Percentiles rank a stretch among this genome's conserved stretches.
phyloP scores from a whole-genome alignment of 1,139 yeast genomes.

The Kodamaea fungicola region DNA sequence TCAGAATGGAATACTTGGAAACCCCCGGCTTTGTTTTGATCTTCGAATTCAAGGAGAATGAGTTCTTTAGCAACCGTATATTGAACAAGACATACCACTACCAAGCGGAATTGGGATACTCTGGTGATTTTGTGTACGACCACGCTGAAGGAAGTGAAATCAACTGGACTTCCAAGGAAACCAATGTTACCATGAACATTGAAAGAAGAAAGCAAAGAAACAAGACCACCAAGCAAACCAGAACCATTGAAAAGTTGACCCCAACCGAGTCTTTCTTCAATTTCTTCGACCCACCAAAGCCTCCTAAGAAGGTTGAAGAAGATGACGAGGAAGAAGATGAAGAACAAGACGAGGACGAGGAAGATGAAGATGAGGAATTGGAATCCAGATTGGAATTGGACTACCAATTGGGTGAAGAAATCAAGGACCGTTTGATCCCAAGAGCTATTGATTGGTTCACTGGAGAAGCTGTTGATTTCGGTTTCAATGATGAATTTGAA shows the following conservation, averaged over 20 bases:
- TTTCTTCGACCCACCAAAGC: slow-evolving; percentile 91
- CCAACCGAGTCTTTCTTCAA: slow-evolving; percentile 93
- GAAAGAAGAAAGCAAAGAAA: slow-evolving; percentile 98
- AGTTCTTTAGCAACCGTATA: slow-evolving; percentile 67
- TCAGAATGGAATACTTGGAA: slow-evolving; percentile 77
- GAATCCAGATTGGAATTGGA: slow-evolving; percentile 88
- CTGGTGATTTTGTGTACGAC: slow-evolving; percentile 95
- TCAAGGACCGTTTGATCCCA: slow-evolving; percentile 92
- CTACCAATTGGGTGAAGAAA: slow-evolving; percentile 93
- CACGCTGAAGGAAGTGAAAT: slow-evolving; percentile 92
- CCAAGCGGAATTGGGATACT: slow-evolving; percentile 90
- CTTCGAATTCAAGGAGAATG: slow-evolving; percentile 77
- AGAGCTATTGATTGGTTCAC: slow-evolving; percentile 98
- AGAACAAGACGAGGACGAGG: slow-evolving; percentile 47
- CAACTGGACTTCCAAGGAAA: slow-evolving; percentile 78
- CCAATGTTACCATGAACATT: slow-evolving; percentile 78
- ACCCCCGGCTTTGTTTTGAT: slow-evolving; percentile 88
- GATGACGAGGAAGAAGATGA: slow-evolving; percentile 38
- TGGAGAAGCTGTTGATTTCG: slow-evolving; percentile 82
- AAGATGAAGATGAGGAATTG: slow-evolving; percentile 68
- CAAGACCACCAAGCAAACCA: slow-evolving; percentile 93
- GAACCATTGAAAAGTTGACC: slow-evolving; percentile 91
- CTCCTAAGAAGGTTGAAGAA: slow-evolving; percentile 50
- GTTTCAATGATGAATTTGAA: slow-evolving; percentile 43
- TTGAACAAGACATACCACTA: slow-evolving; percentile 88